A percentile compares a stretch with the other conserved stretches of the same genome.
Evolutionary conservation across 345 rosid genomes (phyloP).

Genomic region (Corymbia maculata): DNA sequence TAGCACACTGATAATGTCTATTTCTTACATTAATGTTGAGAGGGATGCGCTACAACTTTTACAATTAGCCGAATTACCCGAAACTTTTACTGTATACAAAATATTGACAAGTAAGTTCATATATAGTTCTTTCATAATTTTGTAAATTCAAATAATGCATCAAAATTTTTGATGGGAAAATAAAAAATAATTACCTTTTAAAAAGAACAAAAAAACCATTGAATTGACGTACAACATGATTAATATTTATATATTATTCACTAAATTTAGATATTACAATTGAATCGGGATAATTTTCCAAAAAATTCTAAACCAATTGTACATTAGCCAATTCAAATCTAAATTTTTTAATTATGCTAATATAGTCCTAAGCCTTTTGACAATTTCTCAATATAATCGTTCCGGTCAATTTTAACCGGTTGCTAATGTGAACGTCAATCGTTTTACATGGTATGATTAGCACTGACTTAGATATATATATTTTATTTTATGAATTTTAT

Average conservation of each 20-base stretch:
- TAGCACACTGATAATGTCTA: no score
- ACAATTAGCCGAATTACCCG: background rate
- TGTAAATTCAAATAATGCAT: no score
- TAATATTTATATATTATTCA: background rate
- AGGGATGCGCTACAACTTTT: no score
- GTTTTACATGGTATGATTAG: no score
- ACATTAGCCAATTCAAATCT: fast-evolving
- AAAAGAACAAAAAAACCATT: background rate
- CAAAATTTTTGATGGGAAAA: background rate
- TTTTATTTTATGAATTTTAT: no score
- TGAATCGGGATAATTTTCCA: background rate
- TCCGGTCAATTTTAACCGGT: no score
- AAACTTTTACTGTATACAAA: no score
- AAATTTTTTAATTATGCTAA: fast-evolving
- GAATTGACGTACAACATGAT: background rate
- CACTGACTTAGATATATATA: no score
- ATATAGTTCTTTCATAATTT: background rate
- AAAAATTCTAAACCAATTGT: no score
- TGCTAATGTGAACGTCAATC: fast-evolving
- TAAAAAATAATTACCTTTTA: background rate
- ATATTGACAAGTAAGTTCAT: background rate
- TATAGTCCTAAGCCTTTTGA: fast-evolving
- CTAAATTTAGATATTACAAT: background rate
- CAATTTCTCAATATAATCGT: fast-evolving
- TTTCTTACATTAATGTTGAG: background rate